A percentile compares a stretch with the other conserved stretches of the same genome.
These are phyloP conservation scores for Nannochloropsis gaditana DNA, from an alignment of 108 stramenopile genomes.

Conservation along the genomic window DNA sequence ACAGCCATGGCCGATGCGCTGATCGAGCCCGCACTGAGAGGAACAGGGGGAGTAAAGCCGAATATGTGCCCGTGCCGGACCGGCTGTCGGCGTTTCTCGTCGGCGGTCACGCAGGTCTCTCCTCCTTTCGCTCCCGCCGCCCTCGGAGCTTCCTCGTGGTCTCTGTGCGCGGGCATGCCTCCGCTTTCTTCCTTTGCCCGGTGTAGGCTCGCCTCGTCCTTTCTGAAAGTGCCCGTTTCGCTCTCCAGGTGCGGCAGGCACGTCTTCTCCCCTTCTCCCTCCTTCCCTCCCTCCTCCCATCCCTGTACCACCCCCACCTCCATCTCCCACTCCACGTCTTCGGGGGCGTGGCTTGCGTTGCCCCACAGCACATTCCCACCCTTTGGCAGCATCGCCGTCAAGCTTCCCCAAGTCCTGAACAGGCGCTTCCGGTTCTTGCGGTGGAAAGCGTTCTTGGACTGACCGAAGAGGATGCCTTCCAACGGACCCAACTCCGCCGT, in stretches of 20 bases:
- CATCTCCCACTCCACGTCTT: not conserved
- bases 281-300: constrained; percentile 1
- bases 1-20: not conserved
- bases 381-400: constrained; percentile 22
- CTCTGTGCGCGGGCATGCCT: not conserved
- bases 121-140: constrained; percentile 3
- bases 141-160: not conserved
- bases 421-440: not conserved
- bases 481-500: not conserved
- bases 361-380: constrained; percentile 30
- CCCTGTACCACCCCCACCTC: not conserved
- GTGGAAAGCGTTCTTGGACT: not conserved
- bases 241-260: not conserved
- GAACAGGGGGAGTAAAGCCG: not conserved
- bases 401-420: not conserved
- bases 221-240: not conserved
- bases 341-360: not conserved
- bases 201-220: not conserved
- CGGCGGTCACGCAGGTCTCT: not conserved
- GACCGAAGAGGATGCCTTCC: not conserved
- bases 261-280: not conserved
- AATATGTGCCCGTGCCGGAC: not conserved
- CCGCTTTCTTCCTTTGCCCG: not conserved
- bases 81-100: not conserved
- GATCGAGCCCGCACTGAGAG: not conserved